Percentiles rank a stretch among this genome's conserved stretches.
Evolutionary conservation across 2,329 filamentous ascomycete species (phyloP).

Genomic region (Chaetomiaceae sp.): DNA sequence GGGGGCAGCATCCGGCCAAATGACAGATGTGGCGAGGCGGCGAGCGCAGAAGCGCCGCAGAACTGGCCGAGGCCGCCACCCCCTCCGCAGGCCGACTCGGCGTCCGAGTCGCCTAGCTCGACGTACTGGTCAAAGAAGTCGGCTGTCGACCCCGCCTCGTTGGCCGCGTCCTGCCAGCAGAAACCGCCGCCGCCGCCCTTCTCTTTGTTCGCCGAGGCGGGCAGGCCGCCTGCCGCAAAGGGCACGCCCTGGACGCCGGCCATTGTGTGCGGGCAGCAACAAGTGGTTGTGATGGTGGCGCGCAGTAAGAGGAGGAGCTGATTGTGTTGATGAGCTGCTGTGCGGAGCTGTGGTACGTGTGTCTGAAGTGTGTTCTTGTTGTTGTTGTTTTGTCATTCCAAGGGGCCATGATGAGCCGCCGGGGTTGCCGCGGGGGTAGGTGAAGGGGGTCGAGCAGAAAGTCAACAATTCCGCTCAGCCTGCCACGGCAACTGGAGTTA

Average conservation of each 20-base stretch:
- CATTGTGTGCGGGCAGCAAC: slow-evolving; percentile 17
- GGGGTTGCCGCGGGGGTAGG: slow-evolving; percentile 5
- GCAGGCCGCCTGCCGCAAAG: slow-evolving; percentile 16
- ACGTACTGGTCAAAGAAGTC: slow-evolving; percentile 27
- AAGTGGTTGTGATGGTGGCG: slow-evolving; percentile 5
- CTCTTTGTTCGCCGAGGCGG: slow-evolving; percentile 23
- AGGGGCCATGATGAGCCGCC: slow-evolving; percentile 8
- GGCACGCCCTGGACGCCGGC: slow-evolving; percentile 20
- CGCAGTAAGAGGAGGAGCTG: background rate
- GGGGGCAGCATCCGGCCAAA: slow-evolving; percentile 1
- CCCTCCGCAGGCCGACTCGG: slow-evolving; percentile 12
- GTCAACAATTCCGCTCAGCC: slow-evolving; percentile 21
- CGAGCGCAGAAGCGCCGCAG: slow-evolving; percentile 11
- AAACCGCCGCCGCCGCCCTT: slow-evolving; percentile 17
- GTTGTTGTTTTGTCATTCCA: slow-evolving; percentile 8
- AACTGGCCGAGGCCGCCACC: slow-evolving; percentile 14
- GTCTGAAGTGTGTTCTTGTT: background rate
- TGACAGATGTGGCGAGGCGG: slow-evolving; percentile 19
- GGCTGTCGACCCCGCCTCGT: slow-evolving; percentile 16
- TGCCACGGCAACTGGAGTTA: slow-evolving; percentile 23
- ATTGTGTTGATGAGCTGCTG: slow-evolving; percentile 3
- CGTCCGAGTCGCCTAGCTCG: slow-evolving; percentile 21
- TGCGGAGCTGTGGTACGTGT: background rate
- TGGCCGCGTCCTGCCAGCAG: slow-evolving; percentile 16
- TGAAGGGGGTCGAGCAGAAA: slow-evolving; percentile 11